Evolutionary conservation across 495 filamentous ascomycete species (phyloP).

Genomic region (Geoglossum glabrum): DNA sequence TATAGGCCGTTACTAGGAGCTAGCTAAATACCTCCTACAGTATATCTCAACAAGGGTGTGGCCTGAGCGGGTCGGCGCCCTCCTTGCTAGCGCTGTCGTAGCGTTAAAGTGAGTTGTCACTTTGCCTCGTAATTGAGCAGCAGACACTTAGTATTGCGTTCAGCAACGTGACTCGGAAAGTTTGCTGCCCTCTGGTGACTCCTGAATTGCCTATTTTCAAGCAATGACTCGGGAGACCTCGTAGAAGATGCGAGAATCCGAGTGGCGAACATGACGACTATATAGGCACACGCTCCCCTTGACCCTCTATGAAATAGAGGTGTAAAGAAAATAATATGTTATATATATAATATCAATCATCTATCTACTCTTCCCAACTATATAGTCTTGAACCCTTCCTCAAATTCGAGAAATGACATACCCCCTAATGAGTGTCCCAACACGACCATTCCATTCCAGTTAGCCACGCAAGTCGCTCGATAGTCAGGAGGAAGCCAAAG

Average conservation of each 20-base stretch:
- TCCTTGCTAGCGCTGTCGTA: neutral
- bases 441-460: too few relatives aligned
- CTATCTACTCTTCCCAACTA: too few relatives aligned
- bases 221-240: neutral
- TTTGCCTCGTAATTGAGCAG: neutral
- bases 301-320: neutral
- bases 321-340: neutral
- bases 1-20: too few relatives aligned
- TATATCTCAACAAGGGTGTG: neutral
- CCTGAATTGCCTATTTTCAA: neutral
- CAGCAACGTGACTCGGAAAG: neutral
- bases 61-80: neutral
- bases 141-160: neutral
- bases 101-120: neutral
- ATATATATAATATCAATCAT: too few relatives aligned
- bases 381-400: too few relatives aligned
- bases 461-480: too few relatives aligned
- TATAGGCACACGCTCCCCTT: neutral
- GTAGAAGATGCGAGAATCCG: neutral
- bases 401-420: too few relatives aligned
- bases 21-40: too few relatives aligned
- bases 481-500: too few relatives aligned
- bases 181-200: neutral
- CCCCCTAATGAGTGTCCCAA: too few relatives aligned
- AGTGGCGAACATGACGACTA: neutral